phyloP scores from a whole-genome alignment of 2,329 filamentous ascomycete genomes.

The Diaporthe amygdali region DNA sequence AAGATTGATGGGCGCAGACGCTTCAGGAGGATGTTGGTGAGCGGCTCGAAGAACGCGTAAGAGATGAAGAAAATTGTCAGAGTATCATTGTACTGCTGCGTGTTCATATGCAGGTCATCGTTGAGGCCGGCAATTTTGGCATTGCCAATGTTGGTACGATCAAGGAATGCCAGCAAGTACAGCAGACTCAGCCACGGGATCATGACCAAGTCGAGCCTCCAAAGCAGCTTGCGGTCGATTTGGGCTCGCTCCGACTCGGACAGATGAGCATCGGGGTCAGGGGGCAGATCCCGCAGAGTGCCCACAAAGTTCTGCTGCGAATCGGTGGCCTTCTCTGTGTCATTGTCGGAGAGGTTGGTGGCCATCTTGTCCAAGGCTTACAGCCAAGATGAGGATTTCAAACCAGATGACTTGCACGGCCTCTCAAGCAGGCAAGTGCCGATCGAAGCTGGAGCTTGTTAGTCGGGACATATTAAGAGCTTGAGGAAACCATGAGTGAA shows the following conservation, averaged over 20 bases:
- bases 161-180: conserved; percentile 77
- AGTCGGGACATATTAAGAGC: neutral
- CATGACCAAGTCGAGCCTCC: conserved; percentile 38
- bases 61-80: conserved; percentile 88
- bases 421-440: neutral
- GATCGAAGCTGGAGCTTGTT: neutral
- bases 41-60: conserved; percentile 78
- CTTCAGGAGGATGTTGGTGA: conserved; percentile 84
- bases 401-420: neutral
- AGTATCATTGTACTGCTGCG: conserved; percentile 72
- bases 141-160: conserved; percentile 78
- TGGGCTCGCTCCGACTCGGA: conserved; percentile 34
- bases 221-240: conserved; percentile 38
- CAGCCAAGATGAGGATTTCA: neutral
- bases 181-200: conserved; percentile 58
- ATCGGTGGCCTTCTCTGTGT: conserved; percentile 24
- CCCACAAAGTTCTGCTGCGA: conserved; percentile 17
- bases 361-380: neutral
- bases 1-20: conserved; percentile 77
- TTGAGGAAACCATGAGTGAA: too few relatives aligned
- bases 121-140: conserved; percentile 64
- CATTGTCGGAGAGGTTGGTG: conserved; percentile 20
- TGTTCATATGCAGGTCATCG: conserved; percentile 63
- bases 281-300: conserved; percentile 30
- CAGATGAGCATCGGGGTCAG: conserved; percentile 39